Conservation (phyloP, 2,329 filamentous ascomycete genomes). For the Neofusicoccum ribis region DNA sequence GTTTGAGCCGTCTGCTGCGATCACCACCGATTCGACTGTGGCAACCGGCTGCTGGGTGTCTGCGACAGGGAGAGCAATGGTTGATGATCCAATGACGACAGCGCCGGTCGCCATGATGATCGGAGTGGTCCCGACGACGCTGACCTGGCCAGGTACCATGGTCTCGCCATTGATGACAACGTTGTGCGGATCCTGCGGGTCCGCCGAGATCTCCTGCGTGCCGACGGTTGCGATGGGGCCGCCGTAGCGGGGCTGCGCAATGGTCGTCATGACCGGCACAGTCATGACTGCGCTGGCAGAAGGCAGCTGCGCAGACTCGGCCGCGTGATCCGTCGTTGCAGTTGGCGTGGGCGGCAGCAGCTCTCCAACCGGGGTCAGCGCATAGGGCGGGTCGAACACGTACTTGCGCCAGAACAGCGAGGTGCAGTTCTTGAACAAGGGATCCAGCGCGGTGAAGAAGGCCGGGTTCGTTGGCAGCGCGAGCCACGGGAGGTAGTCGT, state of each 20-base stretch:
- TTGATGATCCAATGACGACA: neutral
- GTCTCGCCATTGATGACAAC: neutral
- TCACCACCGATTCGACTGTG: neutral
- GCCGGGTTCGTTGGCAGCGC: constrained; percentile 10
- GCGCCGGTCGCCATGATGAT: constrained; percentile 4
- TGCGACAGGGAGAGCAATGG: neutral
- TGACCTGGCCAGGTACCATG: neutral
- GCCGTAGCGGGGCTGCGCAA: neutral
- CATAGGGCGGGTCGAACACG: constrained; percentile 14
- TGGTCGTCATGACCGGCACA: neutral
- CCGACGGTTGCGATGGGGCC: constrained; percentile 3
- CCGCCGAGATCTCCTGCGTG: neutral
- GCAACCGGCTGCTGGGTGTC: neutral
- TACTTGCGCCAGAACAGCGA: constrained; percentile 2
- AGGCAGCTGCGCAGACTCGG: neutral
- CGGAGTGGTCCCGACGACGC: neutral
- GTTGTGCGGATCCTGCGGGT: constrained; percentile 2
- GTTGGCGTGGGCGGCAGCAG: neutral
- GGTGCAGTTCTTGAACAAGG: constrained; percentile 10
- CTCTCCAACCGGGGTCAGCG: neutral
- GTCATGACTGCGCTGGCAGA: neutral
- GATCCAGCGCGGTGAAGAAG: constrained; percentile 4
- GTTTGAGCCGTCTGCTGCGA: neutral
- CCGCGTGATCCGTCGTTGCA: neutral
- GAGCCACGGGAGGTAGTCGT: constrained; percentile 15